These are phyloP conservation scores for Leptographium flavum DNA, from an alignment of 2,329 filamentous ascomycete species.

Conservation along the genomic window DNA sequence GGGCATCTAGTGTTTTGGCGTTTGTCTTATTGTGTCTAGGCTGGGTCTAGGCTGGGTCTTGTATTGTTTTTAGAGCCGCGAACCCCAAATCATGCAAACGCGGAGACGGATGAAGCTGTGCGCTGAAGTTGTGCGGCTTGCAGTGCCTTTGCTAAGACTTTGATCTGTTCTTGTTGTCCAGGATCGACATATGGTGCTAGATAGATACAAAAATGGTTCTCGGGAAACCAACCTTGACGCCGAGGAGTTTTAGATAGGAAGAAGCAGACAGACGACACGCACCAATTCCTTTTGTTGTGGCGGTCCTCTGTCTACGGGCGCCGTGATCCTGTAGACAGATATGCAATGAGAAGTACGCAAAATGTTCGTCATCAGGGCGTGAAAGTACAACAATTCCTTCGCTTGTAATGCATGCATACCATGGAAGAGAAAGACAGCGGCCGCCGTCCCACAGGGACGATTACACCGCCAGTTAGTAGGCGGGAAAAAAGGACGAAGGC, in stretches of 20 bases:
- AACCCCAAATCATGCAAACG: too few relatives aligned
- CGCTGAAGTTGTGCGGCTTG: too few relatives aligned
- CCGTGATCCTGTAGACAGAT: neutral
- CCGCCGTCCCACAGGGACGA: neutral
- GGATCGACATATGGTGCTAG: neutral
- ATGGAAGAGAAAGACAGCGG: neutral
- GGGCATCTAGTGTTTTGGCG: neutral
- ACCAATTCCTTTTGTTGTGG: neutral
- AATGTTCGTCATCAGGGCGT: neutral
- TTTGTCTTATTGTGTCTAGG: neutral
- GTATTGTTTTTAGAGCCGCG: neutral
- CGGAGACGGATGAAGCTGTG: too few relatives aligned
- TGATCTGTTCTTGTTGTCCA: neutral
- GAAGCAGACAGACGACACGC: neutral
- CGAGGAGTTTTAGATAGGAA: neutral
- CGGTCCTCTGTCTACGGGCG: neutral
- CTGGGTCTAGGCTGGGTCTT: neutral
- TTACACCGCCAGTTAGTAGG: constrained; percentile 2
- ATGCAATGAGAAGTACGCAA: neutral
- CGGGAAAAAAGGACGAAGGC: constrained; percentile 6
- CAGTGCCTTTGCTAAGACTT: too few relatives aligned
- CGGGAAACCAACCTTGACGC: neutral
- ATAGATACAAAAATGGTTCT: too few relatives aligned
- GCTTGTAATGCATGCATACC: neutral
- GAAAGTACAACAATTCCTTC: neutral